These are phyloP conservation scores for Fusarium nodosum DNA, from an alignment of 2,329 filamentous ascomycete species.

Conservation along the genomic window DNA sequence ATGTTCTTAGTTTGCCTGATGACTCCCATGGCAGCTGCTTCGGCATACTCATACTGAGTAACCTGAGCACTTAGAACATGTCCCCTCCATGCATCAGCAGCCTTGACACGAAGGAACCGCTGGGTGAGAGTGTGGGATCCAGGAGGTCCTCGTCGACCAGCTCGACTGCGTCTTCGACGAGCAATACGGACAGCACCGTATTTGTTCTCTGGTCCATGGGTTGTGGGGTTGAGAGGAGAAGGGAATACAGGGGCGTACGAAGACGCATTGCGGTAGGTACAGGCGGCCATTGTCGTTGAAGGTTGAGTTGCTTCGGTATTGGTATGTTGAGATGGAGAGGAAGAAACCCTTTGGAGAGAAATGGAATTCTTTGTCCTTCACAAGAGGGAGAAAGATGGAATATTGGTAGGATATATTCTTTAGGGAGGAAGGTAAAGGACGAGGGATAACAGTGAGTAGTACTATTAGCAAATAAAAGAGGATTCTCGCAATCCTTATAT, in stretches of 20 bases:
- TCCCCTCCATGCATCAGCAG: slow-evolving; percentile 58
- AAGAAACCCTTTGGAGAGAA: slow-evolving; percentile 3
- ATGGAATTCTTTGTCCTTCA: slow-evolving; percentile 13
- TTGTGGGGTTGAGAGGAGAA: slow-evolving; percentile 51
- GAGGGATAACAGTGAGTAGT: slow-evolving; percentile 28
- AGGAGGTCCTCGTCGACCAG: slow-evolving; percentile 31
- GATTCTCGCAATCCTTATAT: slow-evolving; percentile 43
- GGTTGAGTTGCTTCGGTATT: slow-evolving; percentile 25
- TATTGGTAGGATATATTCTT: slow-evolving; percentile 25
- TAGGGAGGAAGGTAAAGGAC: slow-evolving; percentile 24
- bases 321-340: background rate
- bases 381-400: slow-evolving; percentile 15
- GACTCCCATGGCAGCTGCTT: slow-evolving; percentile 21
- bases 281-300: slow-evolving; percentile 36
- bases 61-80: slow-evolving; percentile 52
- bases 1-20: slow-evolving; percentile 20
- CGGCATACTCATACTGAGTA: slow-evolving; percentile 41
- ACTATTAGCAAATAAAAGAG: slow-evolving; percentile 27
- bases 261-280: slow-evolving; percentile 35
- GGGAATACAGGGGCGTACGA: slow-evolving; percentile 46
- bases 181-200: slow-evolving; percentile 34
- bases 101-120: slow-evolving; percentile 59
- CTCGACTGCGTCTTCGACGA: slow-evolving; percentile 39
- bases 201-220: slow-evolving; percentile 29
- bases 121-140: slow-evolving; percentile 57